Conservation (phyloP, 805 yeast species). For the Candida tibetensis region DNA sequence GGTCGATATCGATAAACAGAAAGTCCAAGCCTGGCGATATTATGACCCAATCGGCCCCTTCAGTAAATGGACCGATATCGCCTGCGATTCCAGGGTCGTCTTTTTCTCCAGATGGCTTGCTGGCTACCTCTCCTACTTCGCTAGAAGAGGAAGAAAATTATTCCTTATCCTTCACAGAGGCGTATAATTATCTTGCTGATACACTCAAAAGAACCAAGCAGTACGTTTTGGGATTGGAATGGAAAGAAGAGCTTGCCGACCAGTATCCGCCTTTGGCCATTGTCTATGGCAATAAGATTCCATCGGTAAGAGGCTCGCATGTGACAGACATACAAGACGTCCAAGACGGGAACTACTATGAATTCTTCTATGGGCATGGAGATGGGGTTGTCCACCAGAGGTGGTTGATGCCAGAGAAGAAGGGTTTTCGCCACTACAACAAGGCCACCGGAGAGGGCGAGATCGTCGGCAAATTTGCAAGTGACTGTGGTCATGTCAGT, state of each 20-base stretch:
- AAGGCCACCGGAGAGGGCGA: conserved; percentile 39
- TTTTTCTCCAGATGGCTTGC: background rate
- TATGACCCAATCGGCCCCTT: background rate
- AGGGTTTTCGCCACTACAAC: conserved; percentile 52
- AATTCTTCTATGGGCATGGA: conserved; percentile 83
- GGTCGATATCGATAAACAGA: conserved; percentile 8
- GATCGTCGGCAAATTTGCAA: conserved; percentile 62
- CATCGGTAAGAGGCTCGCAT: conserved; percentile 79
- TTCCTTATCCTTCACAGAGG: conserved; percentile 49
- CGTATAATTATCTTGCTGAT: conserved; percentile 60
- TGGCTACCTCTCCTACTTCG: background rate
- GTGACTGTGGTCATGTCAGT: conserved; percentile 74
- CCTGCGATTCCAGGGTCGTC: background rate
- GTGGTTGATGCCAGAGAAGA: conserved; percentile 75
- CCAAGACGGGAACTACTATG: conserved; percentile 66
- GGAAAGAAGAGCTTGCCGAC: conserved; percentile 41
- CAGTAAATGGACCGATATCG: background rate
- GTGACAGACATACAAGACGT: conserved; percentile 64
- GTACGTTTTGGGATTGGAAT: conserved; percentile 56
- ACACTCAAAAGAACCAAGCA: conserved; percentile 59
- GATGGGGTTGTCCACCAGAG: conserved; percentile 89
- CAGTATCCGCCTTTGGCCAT: conserved; percentile 81
- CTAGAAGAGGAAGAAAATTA: conserved; percentile 9
- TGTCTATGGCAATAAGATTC: conserved; percentile 77
- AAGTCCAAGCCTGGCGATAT: conserved; percentile 2